These are phyloP conservation scores for Castanea sativa DNA, from an alignment of 306 rosid genomes.

Conservation along the genomic window DNA sequence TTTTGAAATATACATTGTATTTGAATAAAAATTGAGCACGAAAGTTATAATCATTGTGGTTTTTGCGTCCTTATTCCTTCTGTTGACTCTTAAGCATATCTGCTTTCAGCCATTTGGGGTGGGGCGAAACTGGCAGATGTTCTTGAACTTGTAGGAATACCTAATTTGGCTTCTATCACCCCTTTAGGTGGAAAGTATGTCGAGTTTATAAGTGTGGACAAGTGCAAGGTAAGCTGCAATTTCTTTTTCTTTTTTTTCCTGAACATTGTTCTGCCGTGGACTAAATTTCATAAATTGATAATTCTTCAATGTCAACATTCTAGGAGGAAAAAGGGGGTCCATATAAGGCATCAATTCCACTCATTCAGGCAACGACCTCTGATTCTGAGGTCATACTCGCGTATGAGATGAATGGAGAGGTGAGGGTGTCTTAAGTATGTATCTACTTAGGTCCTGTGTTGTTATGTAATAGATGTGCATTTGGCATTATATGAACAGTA, in stretches of 20 bases:
- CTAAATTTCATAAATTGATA: background rate
- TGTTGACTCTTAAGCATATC: no score
- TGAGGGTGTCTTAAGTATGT: slow-evolving; percentile 25
- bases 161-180: slow-evolving; percentile 54
- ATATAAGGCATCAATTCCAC: slow-evolving; percentile 92
- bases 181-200: slow-evolving; percentile 82
- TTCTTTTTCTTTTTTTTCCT: background rate
- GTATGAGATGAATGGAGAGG: slow-evolving; percentile 98
- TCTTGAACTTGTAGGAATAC: slow-evolving; percentile 84
- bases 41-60: slow-evolving; percentile 5
- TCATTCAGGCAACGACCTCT: slow-evolving; percentile 82
- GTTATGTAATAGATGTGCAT: no score
- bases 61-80: background rate
- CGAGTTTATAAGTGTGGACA: slow-evolving; percentile 86
- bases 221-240: slow-evolving; percentile 64
- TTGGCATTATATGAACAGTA: no score
- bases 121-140: slow-evolving; percentile 88
- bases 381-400: slow-evolving; percentile 91
- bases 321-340: slow-evolving; percentile 98
- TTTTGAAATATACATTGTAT: no score
- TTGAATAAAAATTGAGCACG: background rate
- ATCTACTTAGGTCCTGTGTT: background rate
- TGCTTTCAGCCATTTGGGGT: slow-evolving; percentile 81
- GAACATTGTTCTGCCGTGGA: background rate
- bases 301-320: slow-evolving; percentile 9